Evolutionary conservation across 2,329 filamentous ascomycete species (phyloP), one percentile per base, ranked within the genome.

Genomic region (Beauveria bassiana): DNA sequence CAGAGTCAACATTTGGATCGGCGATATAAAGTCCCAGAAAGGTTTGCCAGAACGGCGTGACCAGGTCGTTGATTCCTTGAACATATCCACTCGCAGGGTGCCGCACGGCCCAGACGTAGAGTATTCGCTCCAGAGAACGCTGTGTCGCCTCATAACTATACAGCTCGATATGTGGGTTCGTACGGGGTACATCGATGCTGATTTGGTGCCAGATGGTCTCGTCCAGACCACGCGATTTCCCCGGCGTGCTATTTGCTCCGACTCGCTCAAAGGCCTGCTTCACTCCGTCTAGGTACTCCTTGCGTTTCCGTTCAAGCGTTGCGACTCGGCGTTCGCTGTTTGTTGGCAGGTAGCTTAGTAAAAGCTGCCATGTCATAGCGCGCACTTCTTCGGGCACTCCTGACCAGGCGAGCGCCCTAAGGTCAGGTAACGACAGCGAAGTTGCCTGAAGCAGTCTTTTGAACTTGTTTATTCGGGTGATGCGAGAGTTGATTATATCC

Each of bases 121-220:
- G 77, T 67, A 99, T 98, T 54, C 93, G 86, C 74, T 99, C 96
- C 16, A 99, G 78, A 1, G 92, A 97, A 60, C 93, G 82, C 72
- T 99, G 95, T 0, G 96, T 99, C 5, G 93, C 93, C 74, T 98
- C 93, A 71, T 96, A 98, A 66, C 91, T 85, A 75, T 99, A 99
- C 0, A 99, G 81, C 68, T 96, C 90, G 59, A 99, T 88, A 74
- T 98, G 95, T 12, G 95, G 95, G 71, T 96, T 98, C 4, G 95
- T 99, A 56, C 95, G 86, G 3, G 95, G 95, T 24, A 98, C 91
- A 71, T 99, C 95, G 70, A 99, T 99, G 74, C 92, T 97, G 75
- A 99, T 98, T 72, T 99, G 95, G 77, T 99, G 95, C 95, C 95
- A 99, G 63, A 99, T 87, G n/a, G 91, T 89, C 77, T 99, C 95